Evolutionary conservation across 257 asterid genomes (phyloP).

Genomic region (Forsythia viridissima): DNA sequence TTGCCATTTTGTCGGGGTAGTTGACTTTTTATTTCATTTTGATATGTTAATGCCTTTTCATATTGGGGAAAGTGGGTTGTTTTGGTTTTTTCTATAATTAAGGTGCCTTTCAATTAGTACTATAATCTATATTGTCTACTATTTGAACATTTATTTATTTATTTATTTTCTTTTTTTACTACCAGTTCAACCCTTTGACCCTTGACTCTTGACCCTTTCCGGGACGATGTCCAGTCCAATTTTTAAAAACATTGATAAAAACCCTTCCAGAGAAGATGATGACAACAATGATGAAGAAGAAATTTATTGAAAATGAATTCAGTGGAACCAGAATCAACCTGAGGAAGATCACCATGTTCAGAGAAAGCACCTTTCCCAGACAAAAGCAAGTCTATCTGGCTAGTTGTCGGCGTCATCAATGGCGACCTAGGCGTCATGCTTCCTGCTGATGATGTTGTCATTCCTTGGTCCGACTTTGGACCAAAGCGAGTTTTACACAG

Average conservation of each 20-base stretch:
- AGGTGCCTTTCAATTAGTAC: too few relatives aligned
- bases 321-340: conserved; percentile 52
- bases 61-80: neutral
- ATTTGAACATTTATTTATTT: too few relatives aligned
- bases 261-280: conserved; percentile 6
- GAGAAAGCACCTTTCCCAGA: conserved; percentile 88
- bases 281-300: neutral
- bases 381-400: conserved; percentile 85
- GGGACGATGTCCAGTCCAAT: neutral
- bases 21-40: neutral
- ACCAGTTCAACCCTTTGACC: neutral
- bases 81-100: too few relatives aligned
- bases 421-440: conserved; percentile 99
- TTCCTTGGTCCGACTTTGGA: conserved; percentile 96
- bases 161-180: too few relatives aligned
- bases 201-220: neutral
- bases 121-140: neutral
- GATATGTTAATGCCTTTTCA: neutral
- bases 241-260: neutral
- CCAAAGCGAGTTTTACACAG: conserved; percentile 90
- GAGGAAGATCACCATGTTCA: conserved; percentile 93
- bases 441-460: conserved; percentile 97
- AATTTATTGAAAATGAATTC: conserved; percentile 3
- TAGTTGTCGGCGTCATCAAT: conserved; percentile 74
- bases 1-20: neutral